Evolutionary conservation across 805 yeast genomes (phyloP).

Genomic region (Wickerhamiella sorbophila): DNA sequence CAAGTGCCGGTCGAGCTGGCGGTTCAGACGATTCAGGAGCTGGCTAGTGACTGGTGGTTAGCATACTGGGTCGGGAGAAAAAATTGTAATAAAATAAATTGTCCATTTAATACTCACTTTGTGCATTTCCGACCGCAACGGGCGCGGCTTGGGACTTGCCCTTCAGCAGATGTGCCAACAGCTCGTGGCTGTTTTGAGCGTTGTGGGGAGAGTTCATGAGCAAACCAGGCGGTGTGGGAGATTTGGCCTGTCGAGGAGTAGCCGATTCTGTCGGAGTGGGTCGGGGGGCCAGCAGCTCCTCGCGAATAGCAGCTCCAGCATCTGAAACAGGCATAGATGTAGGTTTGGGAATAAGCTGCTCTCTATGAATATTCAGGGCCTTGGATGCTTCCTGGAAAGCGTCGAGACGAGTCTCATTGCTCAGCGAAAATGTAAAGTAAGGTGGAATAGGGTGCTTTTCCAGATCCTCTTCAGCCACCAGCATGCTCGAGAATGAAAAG

Average conservation of each 20-base stretch:
- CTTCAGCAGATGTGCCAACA: constrained; percentile 71
- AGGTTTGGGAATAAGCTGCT: background rate
- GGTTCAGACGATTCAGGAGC: constrained; percentile 1
- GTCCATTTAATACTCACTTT: constrained; percentile 19
- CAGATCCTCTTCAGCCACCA: constrained; percentile 2
- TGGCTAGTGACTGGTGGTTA: constrained; percentile 3
- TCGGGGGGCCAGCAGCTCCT: background rate
- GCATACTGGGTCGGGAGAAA: background rate
- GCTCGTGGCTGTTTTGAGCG: constrained; percentile 49
- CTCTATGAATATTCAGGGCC: constrained; percentile 11
- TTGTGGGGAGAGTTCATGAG: constrained; percentile 23
- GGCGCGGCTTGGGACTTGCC: constrained; percentile 31
- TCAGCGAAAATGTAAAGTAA: constrained; percentile 15
- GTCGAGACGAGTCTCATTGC: constrained; percentile 12
- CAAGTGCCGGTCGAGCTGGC: constrained; percentile 2
- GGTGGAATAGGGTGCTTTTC: constrained; percentile 10
- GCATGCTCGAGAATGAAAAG: constrained; percentile 7
- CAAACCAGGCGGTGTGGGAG: constrained; percentile 46
- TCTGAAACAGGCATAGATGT: constrained; percentile 21
- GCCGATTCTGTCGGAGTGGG: background rate
- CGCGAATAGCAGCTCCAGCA: constrained; percentile 12
- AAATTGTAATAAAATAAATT: background rate
- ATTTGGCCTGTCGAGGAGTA: background rate
- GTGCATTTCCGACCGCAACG: constrained; percentile 9
- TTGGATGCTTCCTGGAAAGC: constrained; percentile 9